Conservation (phyloP, 179 eudicot genomes). For the Vitellaria paradoxa region DNA sequence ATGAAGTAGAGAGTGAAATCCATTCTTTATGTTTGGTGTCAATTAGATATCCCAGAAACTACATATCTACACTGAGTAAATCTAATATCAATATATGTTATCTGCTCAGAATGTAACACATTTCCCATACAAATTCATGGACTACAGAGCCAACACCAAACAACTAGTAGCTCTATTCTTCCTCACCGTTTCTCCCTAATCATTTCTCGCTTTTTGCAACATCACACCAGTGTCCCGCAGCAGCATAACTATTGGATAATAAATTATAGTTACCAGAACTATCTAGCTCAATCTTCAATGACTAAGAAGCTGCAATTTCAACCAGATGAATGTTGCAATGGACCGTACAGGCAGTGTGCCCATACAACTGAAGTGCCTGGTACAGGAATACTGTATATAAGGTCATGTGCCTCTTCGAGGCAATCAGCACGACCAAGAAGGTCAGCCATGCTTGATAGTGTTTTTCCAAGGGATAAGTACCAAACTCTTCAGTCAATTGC, state of each 20-base stretch:
- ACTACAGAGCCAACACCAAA: slow-evolving; percentile 31
- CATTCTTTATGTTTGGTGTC: not conserved
- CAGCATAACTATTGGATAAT: slow-evolving; percentile 32
- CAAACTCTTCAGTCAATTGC: slow-evolving; percentile 24
- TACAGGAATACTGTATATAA: slow-evolving; percentile 22
- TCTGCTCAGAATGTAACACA: slow-evolving; percentile 16
- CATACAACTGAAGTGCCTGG: slow-evolving; percentile 27
- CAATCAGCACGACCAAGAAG: slow-evolving; percentile 36
- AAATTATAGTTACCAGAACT: slow-evolving; percentile 39
- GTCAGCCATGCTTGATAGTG: slow-evolving; percentile 38
- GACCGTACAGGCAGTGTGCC: slow-evolving; percentile 37
- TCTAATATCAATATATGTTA: slow-evolving; percentile 16
- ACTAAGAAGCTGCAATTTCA: slow-evolving; percentile 34
- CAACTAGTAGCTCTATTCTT: slow-evolving; percentile 37
- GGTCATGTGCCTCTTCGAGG: slow-evolving; percentile 26
- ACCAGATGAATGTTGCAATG: slow-evolving; percentile 26
- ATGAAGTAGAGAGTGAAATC: not conserved
- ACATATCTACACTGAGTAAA: slow-evolving; percentile 23
- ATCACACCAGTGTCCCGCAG: slow-evolving; percentile 30
- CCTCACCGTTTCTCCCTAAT: slow-evolving; percentile 31
- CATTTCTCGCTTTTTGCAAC: slow-evolving; percentile 32
- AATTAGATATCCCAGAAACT: slow-evolving; percentile 15
- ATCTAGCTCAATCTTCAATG: slow-evolving; percentile 36
- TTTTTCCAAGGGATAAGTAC: slow-evolving; percentile 28
- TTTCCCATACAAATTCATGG: slow-evolving; percentile 37